Conservation (phyloP, 495 filamentous ascomycete genomes). For the Trichoderma virens region DNA sequence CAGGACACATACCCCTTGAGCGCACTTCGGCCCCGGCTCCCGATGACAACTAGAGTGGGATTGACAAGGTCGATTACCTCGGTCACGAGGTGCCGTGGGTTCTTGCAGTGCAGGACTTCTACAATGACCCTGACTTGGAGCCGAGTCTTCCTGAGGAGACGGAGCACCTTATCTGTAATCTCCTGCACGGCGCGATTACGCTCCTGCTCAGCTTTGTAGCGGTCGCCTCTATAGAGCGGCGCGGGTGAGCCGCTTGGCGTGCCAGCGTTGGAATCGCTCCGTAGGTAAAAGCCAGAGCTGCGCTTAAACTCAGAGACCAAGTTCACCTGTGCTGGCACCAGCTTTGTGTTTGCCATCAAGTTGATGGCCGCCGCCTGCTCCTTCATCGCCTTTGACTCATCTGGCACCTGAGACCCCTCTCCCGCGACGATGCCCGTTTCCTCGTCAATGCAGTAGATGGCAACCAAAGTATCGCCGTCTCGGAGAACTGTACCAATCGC, state of each 20-base stretch:
- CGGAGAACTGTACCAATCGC: conserved; percentile 92
- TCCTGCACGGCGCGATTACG: conserved; percentile 65
- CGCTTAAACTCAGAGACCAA: conserved; percentile 14
- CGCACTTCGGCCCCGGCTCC: conserved; percentile 80
- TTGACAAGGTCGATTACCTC: conserved; percentile 87
- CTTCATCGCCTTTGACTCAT: conserved; percentile 56
- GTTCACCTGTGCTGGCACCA: conserved; percentile 15
- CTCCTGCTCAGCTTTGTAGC: conserved; percentile 62
- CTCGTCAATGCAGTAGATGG: conserved; percentile 86
- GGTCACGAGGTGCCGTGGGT: conserved; percentile 74
- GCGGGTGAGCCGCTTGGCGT: conserved; percentile 33
- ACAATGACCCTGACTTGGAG: conserved; percentile 87
- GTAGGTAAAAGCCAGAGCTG: conserved; percentile 12
- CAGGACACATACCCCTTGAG: conserved; percentile 71
- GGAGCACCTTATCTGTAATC: conserved; percentile 72
- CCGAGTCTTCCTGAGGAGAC: conserved; percentile 77
- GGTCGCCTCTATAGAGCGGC: conserved; percentile 30
- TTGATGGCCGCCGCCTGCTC: conserved; percentile 56
- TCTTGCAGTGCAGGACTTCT: conserved; percentile 97
- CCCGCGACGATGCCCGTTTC: conserved; percentile 52
- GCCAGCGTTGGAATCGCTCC: conserved; percentile 15
- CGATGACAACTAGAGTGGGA: conserved; percentile 89
- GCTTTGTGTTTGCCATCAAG: conserved; percentile 31
- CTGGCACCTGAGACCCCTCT: conserved; percentile 26
- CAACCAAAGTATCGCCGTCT: conserved; percentile 87